Evolutionary conservation across 805 yeast genomes (phyloP).

Genomic region (Suhomyces pyralidae): DNA sequence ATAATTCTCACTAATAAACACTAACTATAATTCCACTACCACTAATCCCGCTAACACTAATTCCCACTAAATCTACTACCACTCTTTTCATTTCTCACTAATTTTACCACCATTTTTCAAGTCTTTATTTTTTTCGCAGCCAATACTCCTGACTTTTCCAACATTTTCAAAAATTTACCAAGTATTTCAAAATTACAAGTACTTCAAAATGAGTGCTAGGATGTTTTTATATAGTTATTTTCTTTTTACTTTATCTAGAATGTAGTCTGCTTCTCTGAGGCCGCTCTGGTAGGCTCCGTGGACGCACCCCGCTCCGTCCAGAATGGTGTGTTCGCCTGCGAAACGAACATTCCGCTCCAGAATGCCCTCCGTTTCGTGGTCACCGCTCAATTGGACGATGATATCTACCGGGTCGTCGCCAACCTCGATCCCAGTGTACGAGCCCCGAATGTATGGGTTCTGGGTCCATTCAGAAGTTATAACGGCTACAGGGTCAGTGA

Average conservation of each 20-base stretch:
- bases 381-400: constrained; percentile 56
- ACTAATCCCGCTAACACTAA: too few relatives aligned
- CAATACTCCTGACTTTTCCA: too few relatives aligned
- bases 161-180: too few relatives aligned
- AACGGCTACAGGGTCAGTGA: constrained; percentile 34
- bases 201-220: too few relatives aligned
- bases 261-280: constrained; percentile 48
- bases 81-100: too few relatives aligned
- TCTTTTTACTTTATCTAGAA: constrained; percentile 6
- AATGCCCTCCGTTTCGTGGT: constrained; percentile 39
- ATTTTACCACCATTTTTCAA: too few relatives aligned
- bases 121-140: too few relatives aligned
- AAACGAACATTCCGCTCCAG: constrained; percentile 58
- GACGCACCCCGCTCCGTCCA: constrained; percentile 88
- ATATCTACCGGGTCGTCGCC: constrained; percentile 68
- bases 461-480: constrained; percentile 67
- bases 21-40: too few relatives aligned
- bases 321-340: constrained; percentile 88
- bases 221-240: too few relatives aligned
- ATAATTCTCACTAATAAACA: too few relatives aligned
- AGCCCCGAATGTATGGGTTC: constrained; percentile 77
- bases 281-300: constrained; percentile 90
- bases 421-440: constrained; percentile 70
- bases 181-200: too few relatives aligned
- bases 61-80: too few relatives aligned